Conservation (phyloP, 1,284 basidiomycete genomes). For the Boletus sp. region DNA sequence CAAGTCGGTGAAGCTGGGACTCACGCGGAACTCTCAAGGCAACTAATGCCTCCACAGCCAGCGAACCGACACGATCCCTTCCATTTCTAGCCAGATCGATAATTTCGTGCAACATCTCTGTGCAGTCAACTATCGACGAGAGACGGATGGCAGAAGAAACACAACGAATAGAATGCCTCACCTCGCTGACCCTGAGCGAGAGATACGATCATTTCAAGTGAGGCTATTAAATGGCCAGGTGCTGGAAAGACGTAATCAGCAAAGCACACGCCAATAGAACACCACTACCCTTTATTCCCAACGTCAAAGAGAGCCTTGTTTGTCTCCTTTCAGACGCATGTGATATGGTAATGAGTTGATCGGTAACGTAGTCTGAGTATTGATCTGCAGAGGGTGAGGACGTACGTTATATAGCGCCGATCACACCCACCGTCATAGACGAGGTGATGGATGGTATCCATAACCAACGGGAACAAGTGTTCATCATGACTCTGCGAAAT, state of each 20-base stretch:
- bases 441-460: constrained; percentile 8
- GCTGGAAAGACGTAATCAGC: constrained; percentile 2
- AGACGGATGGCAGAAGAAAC: not conserved
- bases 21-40: too few species aligned
- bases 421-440: constrained; percentile 8
- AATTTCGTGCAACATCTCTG: not conserved
- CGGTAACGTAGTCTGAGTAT: not conserved
- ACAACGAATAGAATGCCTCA: not conserved
- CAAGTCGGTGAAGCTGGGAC: too few species aligned
- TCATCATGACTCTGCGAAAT: not conserved
- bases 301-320: constrained; percentile 3
- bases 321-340: not conserved
- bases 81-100: not conserved
- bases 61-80: constrained; percentile 1
- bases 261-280: not conserved
- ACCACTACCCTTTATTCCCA: constrained; percentile 11
- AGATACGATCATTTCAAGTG: constrained; percentile 11
- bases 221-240: constrained; percentile 4
- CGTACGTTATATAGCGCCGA: not conserved
- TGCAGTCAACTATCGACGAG: not conserved
- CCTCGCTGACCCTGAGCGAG: constrained; percentile 2
- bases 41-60: constrained; percentile 9
- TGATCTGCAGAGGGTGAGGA: constrained; percentile 2
- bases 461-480: constrained; percentile 6
- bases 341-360: not conserved